Conservation (phyloP, 352 stramenopile genomes). For the Phytophthora pisi region DNA sequence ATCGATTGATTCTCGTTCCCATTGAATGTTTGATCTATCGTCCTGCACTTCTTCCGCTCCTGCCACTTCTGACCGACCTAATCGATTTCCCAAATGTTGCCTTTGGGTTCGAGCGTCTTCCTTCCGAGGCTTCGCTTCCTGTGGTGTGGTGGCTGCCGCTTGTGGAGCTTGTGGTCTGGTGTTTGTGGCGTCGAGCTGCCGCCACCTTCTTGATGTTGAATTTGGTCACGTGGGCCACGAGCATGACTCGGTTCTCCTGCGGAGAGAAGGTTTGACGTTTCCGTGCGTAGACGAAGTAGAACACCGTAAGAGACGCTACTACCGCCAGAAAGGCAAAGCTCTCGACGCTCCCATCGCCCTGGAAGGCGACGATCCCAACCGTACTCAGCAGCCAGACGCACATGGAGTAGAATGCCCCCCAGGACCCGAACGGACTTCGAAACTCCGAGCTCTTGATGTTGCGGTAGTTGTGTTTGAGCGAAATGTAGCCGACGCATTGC, state of each 20-base stretch:
- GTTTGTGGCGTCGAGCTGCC: slow-evolving; percentile 8
- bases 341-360: slow-evolving; percentile 36
- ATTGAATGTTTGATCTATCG: not conserved
- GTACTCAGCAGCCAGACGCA: slow-evolving; percentile 38
- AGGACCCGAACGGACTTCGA: slow-evolving; percentile 42
- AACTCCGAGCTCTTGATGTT: slow-evolving; percentile 52
- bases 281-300: slow-evolving; percentile 47
- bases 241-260: slow-evolving; percentile 45
- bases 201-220: slow-evolving; percentile 43
- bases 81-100: slow-evolving; percentile 11
- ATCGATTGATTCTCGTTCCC: too few species aligned
- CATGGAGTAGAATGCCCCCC: slow-evolving; percentile 40
- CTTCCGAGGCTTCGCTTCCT: slow-evolving; percentile 6
- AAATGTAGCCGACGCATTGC: slow-evolving; percentile 51
- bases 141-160: slow-evolving; percentile 10
- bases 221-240: slow-evolving; percentile 55
- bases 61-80: slow-evolving; percentile 3
- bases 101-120: not conserved
- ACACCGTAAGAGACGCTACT: slow-evolving; percentile 28
- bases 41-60: slow-evolving; percentile 11
- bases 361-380: slow-evolving; percentile 31
- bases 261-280: slow-evolving; percentile 46
- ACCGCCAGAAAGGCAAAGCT: slow-evolving; percentile 25
- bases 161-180: slow-evolving; percentile 2
- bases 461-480: slow-evolving; percentile 47